Base-by-base conservation (phyloP, 306 rosid species). In the Luffa aegyptiaca region DNA sequence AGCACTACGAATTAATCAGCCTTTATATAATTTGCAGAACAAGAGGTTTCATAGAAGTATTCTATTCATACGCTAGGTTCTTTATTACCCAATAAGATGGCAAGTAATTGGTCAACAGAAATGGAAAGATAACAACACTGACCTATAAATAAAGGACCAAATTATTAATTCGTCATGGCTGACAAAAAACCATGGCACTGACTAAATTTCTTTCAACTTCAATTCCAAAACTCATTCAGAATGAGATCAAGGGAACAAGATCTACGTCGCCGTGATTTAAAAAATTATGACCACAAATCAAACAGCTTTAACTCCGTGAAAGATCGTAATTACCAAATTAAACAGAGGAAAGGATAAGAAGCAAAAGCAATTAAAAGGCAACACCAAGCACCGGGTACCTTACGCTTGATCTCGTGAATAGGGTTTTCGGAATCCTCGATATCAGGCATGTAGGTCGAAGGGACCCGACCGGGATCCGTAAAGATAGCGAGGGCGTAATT, bases 321-420 rank as follows among this genome's bases (percentile, higher is more conserved):
- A 3, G 6, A 77, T 18, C 20, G 42, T 17, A 45, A 49, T 46
- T 6, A 26, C 7, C 42, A 65, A 69, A 42, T 52, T 6, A 44
- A 68, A 39, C 18, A 78, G 13, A 61, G 68, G 4, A 49, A 45
- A 36, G 16, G 79, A 52, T 42, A 51, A 62, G 41, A 46, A 49
- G 10, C 18, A 70, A 20, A 1, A 44, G 49, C 0, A 71, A 58
- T 16, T 55, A 8, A 20, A 16, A 78, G 18, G 20, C 4, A 4
- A 81, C 18, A 61, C 13, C 51, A 37, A 45, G 39, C 33, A 79
- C 64, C 63, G 36, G 18, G 78, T 80, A 93, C 98, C 98, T 95
- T 95, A 82, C 99, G 97, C 89, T 95, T 95, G 92, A 93, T 95
- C 88, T 95, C 99, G 62, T 95, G 99, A 26, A 93, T 76, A 56